Evolutionary conservation across 805 yeast species (phyloP), one percentile per base, ranked within the genome.

Genomic region (Candida insectorum): DNA sequence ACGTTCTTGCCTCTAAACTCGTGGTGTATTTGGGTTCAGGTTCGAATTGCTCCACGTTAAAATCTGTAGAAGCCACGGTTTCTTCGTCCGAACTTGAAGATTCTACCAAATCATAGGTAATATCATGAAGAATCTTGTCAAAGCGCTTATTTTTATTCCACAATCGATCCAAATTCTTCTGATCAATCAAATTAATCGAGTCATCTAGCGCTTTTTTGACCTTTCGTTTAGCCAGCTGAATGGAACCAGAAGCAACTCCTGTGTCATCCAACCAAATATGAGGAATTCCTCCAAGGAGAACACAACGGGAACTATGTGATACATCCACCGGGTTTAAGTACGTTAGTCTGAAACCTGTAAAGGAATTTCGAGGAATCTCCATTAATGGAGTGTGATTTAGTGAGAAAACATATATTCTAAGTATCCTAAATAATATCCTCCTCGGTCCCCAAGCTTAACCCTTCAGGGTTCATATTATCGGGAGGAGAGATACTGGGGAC

Each of bases 401-500:
- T 10, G 26, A 8, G 26, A 8, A 6, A 8, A 7, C n/a, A 9
- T 8, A 12, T 24, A 12, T 24, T 8, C 14, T 7, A 7, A 11
- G 14, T 7, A 12, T 8, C 15, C 41, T 44, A 58, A 38, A 61
- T 51, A 30, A 62, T 53, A 37, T 65, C 71, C 29, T 66, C 73
- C 21, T 65, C 73, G 26, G 56, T 54, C 2, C 65, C 68, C 27
- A 64, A 54, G 23, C 61, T 40, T 13, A 64, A 47, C 2, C 70
- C 68, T 41, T 66, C 72, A 6, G 67, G 59, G 41, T 56, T 83
- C 85, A 87, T 85, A 60, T 82, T 85, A 37, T 75, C 83, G 13
- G 96, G 96, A 18, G 88, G 82, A 33, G 84, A 80, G 26, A 85
- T 65, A 40, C 83, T 74, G 13, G 89, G 87, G 17, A 84, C 58